Evolutionary conservation across 257 asterid genomes (phyloP).

Genomic region (Forsythia suspensa): DNA sequence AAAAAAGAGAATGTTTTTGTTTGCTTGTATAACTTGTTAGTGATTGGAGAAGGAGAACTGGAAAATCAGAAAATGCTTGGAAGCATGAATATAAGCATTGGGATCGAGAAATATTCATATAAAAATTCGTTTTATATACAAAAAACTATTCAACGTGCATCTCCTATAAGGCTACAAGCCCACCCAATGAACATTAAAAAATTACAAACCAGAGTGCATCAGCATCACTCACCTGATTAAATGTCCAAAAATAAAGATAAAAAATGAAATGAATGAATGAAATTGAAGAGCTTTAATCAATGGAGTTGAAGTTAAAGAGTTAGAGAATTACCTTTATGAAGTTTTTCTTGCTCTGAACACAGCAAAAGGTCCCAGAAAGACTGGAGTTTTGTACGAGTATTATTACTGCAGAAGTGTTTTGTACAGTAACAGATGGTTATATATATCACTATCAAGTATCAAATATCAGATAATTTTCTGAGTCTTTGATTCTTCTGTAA

Average conservation of each 20-base stretch:
- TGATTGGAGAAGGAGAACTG: slow-evolving; percentile 14
- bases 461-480: slow-evolving; percentile 20
- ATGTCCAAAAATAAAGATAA: too few relatives aligned
- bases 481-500: background rate
- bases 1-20: slow-evolving; percentile 14
- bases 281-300: background rate
- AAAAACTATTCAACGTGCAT: background rate
- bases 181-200: too few relatives aligned
- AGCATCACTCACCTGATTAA: too few relatives aligned
- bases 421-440: background rate
- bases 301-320: background rate
- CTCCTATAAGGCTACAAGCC: background rate
- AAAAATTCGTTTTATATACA: background rate
- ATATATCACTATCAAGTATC: slow-evolving; percentile 17
- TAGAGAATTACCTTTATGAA: slow-evolving; percentile 10
- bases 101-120: slow-evolving; percentile 33
- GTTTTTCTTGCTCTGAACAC: background rate
- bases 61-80: slow-evolving; percentile 22
- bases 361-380: background rate
- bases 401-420: background rate
- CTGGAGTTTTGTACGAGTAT: background rate
- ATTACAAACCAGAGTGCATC: too few relatives aligned
- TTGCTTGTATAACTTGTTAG: background rate
- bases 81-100: slow-evolving; percentile 13
- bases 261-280: too few relatives aligned